Base-by-base conservation (phyloP, 2,329 filamentous ascomycete genomes). In the Fusarium sp. region DNA sequence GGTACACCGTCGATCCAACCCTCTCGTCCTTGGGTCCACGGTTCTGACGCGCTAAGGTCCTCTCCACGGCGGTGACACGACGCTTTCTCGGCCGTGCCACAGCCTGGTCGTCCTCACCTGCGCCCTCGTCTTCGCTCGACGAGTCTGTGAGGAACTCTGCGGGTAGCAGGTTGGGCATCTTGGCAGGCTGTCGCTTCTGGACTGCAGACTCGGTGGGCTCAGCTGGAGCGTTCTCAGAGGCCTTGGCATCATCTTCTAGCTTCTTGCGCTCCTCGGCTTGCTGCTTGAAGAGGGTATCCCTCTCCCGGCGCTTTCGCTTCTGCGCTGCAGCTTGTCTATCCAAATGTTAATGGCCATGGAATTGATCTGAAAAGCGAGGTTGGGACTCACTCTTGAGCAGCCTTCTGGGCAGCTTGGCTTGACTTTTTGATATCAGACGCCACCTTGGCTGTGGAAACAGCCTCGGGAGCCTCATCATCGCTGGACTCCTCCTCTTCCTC, bases 401-500 rank as follows among this genome's bases (percentile, higher is more conserved):
- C 87, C 67, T 87, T 86, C 66, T 85, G 83, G 40, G 85, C 84
- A 16, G 83, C 84, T 68, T 87, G 83, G 1, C 84, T 82, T 4
- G 85, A 84, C 73, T 86, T 83, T 68, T 85, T 84, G 24, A 84
- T 81, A 67, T 86, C 82, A 16, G 82, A 83, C 1, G 87, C 87
- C 4, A 85, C 87, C 56, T 83, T 83, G 14, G 81, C 79, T 1
- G 87, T 88, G 1, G 89, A 90, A n/a, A 91, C 85, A 4, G 87
- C 88, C 79, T 91, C 89, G 10, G 89, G 89, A 0, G 88, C 88
- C 56, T 87, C 88, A 61, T 90, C 88, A 49, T 88, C 87, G 46
- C 85, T 85, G 12, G 49, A 53, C 11, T 83, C 83, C 5, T 85
- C 84, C 2, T 83, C 80, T 5, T 84, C 82, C 2, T 35, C 33